These are phyloP conservation scores for Aspergillus flavus DNA, from an alignment of 2,329 filamentous ascomycete genomes.

Conservation along the genomic window DNA sequence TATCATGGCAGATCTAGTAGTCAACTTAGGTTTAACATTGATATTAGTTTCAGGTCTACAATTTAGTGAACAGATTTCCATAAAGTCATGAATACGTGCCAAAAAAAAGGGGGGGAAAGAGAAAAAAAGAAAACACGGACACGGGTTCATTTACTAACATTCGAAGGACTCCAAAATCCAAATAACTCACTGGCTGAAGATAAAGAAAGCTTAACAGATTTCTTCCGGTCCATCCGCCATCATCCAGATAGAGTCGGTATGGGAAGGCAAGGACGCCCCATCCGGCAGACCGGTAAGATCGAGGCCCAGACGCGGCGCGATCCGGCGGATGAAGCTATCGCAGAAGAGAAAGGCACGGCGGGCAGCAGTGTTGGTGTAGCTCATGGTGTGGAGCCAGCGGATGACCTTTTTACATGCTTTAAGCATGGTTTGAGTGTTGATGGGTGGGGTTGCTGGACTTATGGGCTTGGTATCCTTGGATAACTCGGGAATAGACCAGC, in stretches of 20 bases:
- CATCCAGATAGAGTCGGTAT: conserved; percentile 10
- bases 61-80: not conserved
- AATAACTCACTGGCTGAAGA: not conserved
- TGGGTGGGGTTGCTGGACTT: not conserved
- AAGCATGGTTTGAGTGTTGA: conserved; percentile 30
- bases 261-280: conserved; percentile 10
- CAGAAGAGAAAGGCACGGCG: conserved; percentile 40
- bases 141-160: not conserved
- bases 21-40: not conserved
- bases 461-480: not conserved
- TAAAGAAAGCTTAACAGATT: not conserved
- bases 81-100: not conserved
- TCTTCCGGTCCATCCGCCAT: not conserved
- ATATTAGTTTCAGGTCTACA: not conserved
- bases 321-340: conserved; percentile 33
- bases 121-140: not conserved
- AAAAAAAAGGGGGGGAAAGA: not conserved
- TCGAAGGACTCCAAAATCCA: not conserved
- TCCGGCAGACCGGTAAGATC: conserved; percentile 35
- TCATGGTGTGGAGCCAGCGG: conserved; percentile 41
- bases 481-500: conserved; percentile 10
- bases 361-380: conserved; percentile 32
- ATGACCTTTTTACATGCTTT: conserved; percentile 39
- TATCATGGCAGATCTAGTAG: not conserved
- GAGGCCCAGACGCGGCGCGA: conserved; percentile 33